Base-by-base conservation (phyloP, 2,329 filamentous ascomycete genomes). In the Metarhizium anisopliae region DNA sequence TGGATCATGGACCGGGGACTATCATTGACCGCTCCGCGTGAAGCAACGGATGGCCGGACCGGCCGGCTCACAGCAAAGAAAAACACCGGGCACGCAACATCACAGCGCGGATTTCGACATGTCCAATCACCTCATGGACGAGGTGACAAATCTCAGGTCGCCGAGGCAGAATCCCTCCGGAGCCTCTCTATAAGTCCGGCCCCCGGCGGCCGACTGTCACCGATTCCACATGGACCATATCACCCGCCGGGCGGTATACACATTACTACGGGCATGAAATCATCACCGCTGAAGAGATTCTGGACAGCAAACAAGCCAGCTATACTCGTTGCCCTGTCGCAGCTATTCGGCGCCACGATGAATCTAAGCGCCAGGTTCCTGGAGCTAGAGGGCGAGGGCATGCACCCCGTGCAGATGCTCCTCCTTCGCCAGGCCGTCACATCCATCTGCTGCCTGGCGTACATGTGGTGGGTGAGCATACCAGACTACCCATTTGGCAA, bases 271-370 rank as follows among this genome's bases (percentile, higher is more conserved):
- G 47, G 30, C 30, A 54, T 29, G 45, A 10, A 38, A 25, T 16
- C 49, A 14, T 55, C 58, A 3, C 49, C 75, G 11, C 59, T 66
- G 57, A 53, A 60, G 25, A 59, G 57, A 25, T 72, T 82, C 60
- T 90, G 86, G 86, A 60, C 70, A 4, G 73, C 75, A 54, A 91
- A 94, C 64, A 85, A 86, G 61, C 88, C 89, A 2, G 79, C 92
- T 20, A 74, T 87, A 25, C 75, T 91, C 49, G 89, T 96, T 47
- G 75, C 91, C 18, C 59, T 86, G 2, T 81, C 90, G 0, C 90
- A 95, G 69, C 74, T 94, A 40, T 96, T 96, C 63, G 90, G 86
- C 2, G 85, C 87, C 0, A 71, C 89, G 53, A 96, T 96, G 92
- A 95, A 94, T 67, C 82, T 95, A 10, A 84, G 84, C 45, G 89